Evolutionary conservation across 73 alveolate genomes (phyloP).

Genomic region (Tetrahymena borealis): DNA sequence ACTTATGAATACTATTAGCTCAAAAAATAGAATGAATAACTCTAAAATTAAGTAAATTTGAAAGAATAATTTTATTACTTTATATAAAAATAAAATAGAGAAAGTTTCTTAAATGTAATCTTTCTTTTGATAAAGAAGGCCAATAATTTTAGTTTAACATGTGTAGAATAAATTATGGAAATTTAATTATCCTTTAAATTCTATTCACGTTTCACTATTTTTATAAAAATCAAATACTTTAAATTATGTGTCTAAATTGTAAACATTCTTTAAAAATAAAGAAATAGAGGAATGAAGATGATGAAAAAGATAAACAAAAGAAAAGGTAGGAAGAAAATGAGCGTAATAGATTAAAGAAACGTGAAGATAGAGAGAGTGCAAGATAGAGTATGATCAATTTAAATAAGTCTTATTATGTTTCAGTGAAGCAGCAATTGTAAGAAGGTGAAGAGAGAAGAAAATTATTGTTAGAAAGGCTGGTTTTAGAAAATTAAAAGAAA

Average conservation of each 20-base stretch:
- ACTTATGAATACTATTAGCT: neutral
- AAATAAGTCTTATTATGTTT: neutral
- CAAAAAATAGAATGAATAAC: neutral
- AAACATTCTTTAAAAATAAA: neutral
- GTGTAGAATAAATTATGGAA: too few species aligned
- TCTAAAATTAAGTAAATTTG: neutral
- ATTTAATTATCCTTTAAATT: too few species aligned
- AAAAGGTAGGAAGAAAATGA: neutral
- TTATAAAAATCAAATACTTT: too few species aligned
- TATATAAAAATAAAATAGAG: too few species aligned
- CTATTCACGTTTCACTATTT: too few species aligned
- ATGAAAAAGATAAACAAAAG: neutral
- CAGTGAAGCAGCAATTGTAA: neutral
- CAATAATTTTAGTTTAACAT: too few species aligned
- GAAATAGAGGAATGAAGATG: neutral
- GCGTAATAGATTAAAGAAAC: neutral
- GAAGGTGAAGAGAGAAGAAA: neutral
- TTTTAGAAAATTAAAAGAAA: neutral
- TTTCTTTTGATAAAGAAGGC: too few species aligned
- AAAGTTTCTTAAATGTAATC: too few species aligned
- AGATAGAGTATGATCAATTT: neutral
- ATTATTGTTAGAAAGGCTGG: neutral
- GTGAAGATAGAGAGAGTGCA: neutral
- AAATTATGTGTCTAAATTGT: neutral
- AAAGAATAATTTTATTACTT: too few species aligned